A percentile compares a stretch with the other conserved stretches of the same genome.
phyloP scores from a whole-genome alignment of 371 early-diverging fungal species.

The Coemansia sp. region DNA sequence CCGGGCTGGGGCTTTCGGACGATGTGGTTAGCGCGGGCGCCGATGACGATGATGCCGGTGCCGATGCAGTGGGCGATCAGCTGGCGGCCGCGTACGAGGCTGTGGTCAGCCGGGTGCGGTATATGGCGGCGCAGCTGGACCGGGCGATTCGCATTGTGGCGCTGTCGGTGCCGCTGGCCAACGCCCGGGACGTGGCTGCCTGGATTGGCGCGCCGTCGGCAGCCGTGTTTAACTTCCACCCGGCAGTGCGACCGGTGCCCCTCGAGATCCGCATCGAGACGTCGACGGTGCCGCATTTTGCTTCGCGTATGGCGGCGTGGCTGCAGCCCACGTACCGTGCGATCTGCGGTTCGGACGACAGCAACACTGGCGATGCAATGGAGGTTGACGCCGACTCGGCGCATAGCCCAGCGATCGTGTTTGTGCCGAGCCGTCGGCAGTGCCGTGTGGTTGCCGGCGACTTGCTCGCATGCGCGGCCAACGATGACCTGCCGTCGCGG shows the following conservation, averaged over 20 bases:
- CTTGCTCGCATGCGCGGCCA: constrained; percentile 75
- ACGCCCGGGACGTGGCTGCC: constrained; percentile 93
- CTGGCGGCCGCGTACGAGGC: constrained; percentile 88
- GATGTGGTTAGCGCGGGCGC: constrained; percentile 2
- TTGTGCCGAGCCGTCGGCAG: constrained; percentile 92
- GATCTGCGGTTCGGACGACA: constrained; percentile 40
- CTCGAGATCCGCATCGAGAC: constrained; percentile 94
- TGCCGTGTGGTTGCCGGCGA: constrained; percentile 77
- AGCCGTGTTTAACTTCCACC: constrained; percentile 89
- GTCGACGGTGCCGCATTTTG: constrained; percentile 85
- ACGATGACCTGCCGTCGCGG: constrained; percentile 65
- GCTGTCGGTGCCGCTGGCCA: constrained; percentile 85
- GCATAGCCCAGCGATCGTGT: constrained; percentile 62
- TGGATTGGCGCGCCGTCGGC: constrained; percentile 89
- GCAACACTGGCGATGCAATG: constrained; percentile 4
- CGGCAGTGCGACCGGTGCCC: constrained; percentile 89
- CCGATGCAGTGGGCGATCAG: constrained; percentile 40
- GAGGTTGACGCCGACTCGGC: constrained; percentile 13
- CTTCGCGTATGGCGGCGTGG: constrained; percentile 94
- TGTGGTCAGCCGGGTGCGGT: constrained; percentile 90
- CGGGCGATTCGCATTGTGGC: constrained; percentile 86
- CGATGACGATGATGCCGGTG: constrained; percentile 21
- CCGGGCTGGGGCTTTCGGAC: constrained; percentile 46
- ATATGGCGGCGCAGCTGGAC: constrained; percentile 83
- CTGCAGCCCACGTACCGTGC: constrained; percentile 85